Base-by-base conservation (phyloP, 805 yeast species). In the Metschnikowia picachoensis region DNA sequence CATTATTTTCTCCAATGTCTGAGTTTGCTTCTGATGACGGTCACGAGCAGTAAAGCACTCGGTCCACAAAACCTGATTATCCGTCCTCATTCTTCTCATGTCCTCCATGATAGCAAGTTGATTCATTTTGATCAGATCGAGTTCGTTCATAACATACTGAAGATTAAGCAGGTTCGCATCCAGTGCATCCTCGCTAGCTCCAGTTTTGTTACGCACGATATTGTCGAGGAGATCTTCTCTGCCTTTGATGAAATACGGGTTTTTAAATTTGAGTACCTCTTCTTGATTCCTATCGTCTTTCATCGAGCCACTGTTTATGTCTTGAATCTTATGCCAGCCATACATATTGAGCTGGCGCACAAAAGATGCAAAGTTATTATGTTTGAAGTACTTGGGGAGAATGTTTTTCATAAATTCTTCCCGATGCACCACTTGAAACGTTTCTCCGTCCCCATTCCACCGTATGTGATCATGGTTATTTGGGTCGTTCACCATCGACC, bases 321-420 rank as follows among this genome's bases (percentile, higher is more conserved):
- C 98, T 66, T 94, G 99, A 4, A 94, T 94, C 67, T 94, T 94
- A 70, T 91, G 98, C 97, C 97, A 94, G 10, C 99, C 99, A 63
- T 94, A 94, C 99, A 94, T 92, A 67, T 92, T 92, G 59, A 92
- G 74, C 63, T 92, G 99, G 51, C 99, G 80, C 13, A 94, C 98
- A 74, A 94, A 94, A 30, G 94, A 83, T 16, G 98, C 95, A 68
- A 94, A 91, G 63, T 94, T 92, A 50, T 87, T 85, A 67, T 94
- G 99, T 65, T 94, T 94, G 74, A 91, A 94, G 68, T 89, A 94
- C 60, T 83, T 83, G 5, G 99, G 99, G 51, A 94, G 68, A 27
- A 94, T 83, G 49, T 76, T 72, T 57, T 83, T 87, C 77, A 90
- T 94, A 60, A 94, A 92, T 30, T 71, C 75, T 56, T 92, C 98